Base-by-base conservation (phyloP, 2,329 filamentous ascomycete genomes). In the Leptographium galeiforme region DNA sequence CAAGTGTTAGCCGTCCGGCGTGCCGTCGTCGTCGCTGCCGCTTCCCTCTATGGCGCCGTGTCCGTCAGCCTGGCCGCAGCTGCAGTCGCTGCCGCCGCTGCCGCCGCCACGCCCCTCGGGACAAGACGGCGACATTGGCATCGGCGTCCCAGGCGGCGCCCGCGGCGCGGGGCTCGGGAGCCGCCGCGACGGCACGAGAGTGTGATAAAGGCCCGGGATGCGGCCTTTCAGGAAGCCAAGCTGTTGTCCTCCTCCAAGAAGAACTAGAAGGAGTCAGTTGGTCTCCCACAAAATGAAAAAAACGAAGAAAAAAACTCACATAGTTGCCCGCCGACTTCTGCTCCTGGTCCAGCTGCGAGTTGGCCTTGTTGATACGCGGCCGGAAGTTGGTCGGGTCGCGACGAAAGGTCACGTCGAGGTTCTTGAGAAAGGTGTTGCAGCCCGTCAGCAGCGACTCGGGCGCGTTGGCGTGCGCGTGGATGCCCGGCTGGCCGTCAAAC, bases 381-480 rank as follows among this genome's bases (percentile, higher is more conserved):
- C 93, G 85, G 79, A 81, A 98, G 65, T 93, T 95, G 72, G 85
- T 89, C 58, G 94, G 93, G 66, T 98, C 93, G 68, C 94, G 89
- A 64, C 93, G 88, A 86, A 98, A 98, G 50, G 93, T 97, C 63
- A 98, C 93, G 63, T 98, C 89, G 58, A 98, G 76, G 71, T 89
- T 96, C 80, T 95, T 88, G 68, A 98, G 72, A 79, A 98, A 98
- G 57, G 77, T 80, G 77, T 98, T 98, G 81, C 93, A 98, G 56
- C 93, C 90, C 43, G 89, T 95, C 62, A 97, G 79, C 52, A 98
- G 79, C 45, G 87, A 94, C 73, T 98, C 89, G 39, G 94, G 93
- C 50, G 77, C 76, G 70, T 95, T 95, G 61, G 93, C 94, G 61
- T 84, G 88, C 52, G 93, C 81, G 61, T 95, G 77, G 61, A 95